Conservation (phyloP, 805 yeast genomes). For the Citeromyces nyonsensis region DNA sequence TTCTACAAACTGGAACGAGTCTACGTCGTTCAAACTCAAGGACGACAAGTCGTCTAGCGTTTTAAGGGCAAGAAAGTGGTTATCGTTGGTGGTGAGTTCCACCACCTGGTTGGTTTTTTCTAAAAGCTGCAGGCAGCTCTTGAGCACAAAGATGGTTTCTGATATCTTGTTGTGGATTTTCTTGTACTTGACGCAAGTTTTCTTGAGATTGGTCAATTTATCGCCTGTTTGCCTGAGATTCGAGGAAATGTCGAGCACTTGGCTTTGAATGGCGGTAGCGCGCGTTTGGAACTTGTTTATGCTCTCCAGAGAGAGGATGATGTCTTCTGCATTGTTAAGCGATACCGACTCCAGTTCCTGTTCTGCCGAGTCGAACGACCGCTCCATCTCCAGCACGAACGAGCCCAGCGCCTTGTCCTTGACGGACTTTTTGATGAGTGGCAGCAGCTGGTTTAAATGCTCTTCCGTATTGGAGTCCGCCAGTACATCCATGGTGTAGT, state of each 20-base stretch:
- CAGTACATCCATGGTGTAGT: too few relatives aligned
- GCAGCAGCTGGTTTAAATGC: slow-evolving; percentile 68
- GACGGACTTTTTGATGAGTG: slow-evolving; percentile 53
- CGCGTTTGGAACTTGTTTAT: slow-evolving; percentile 45
- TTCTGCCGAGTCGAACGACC: slow-evolving; percentile 43
- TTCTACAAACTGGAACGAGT: slow-evolving; percentile 59
- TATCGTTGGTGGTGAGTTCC: slow-evolving; percentile 57
- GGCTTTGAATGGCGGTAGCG: slow-evolving; percentile 39
- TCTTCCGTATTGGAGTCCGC: slow-evolving; percentile 26
- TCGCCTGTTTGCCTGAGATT: slow-evolving; percentile 50
- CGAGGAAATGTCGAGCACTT: slow-evolving; percentile 37
- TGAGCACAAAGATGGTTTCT: slow-evolving; percentile 56
- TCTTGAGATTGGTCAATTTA: slow-evolving; percentile 48
- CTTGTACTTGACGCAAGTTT: slow-evolving; percentile 39
- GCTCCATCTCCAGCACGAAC: slow-evolving; percentile 37
- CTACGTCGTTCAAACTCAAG: slow-evolving; percentile 47
- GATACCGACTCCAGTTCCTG: slow-evolving; percentile 46
- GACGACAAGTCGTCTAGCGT: slow-evolving; percentile 61
- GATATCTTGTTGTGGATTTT: slow-evolving; percentile 52
- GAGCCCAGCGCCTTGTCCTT: slow-evolving; percentile 35
- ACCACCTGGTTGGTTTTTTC: slow-evolving; percentile 80
- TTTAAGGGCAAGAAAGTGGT: slow-evolving; percentile 77
- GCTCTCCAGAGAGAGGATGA: slow-evolving; percentile 41
- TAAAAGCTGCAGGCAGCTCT: slow-evolving; percentile 62
- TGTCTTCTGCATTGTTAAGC: slow-evolving; percentile 39